Conservation (phyloP, 495 filamentous ascomycete genomes). For the Penicillium pulvis region DNA sequence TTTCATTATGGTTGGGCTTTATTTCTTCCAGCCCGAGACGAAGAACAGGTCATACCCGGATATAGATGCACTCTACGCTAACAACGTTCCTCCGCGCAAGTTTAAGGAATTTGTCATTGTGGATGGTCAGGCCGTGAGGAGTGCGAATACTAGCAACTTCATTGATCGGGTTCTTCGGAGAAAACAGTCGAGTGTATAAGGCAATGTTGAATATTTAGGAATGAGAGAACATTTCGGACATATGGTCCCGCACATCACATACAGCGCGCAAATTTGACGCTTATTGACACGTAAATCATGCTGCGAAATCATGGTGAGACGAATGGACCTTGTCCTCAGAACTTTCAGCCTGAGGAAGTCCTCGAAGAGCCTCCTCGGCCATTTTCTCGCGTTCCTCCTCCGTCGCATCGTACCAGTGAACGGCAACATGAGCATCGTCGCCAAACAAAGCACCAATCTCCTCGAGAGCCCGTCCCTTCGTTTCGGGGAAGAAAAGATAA, state of each 20-base stretch:
- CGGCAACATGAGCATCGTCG: neutral
- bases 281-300: neutral
- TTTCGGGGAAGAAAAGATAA: constrained; percentile 1
- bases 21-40: constrained; percentile 19
- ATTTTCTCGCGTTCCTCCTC: constrained; percentile 16
- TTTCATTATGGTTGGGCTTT: constrained; percentile 17
- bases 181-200: neutral
- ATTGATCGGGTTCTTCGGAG: neutral
- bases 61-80: constrained; percentile 14
- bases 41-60: constrained; percentile 16
- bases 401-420: constrained; percentile 5
- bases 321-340: neutral
- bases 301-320: neutral
- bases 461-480: neutral
- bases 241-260: neutral
- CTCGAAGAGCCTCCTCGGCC: constrained; percentile 1
- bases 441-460: constrained; percentile 8
- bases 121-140: constrained; percentile 11
- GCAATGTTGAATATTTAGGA: neutral
- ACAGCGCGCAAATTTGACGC: too few relatives aligned
- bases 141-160: neutral
- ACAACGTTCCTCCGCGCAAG: constrained; percentile 9
- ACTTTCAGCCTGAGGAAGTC: neutral
- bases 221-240: neutral
- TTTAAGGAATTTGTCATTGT: constrained; percentile 11